These are phyloP conservation scores for Ramalina peruviana DNA, from an alignment of 495 filamentous ascomycete genomes.

Conservation along the genomic window DNA sequence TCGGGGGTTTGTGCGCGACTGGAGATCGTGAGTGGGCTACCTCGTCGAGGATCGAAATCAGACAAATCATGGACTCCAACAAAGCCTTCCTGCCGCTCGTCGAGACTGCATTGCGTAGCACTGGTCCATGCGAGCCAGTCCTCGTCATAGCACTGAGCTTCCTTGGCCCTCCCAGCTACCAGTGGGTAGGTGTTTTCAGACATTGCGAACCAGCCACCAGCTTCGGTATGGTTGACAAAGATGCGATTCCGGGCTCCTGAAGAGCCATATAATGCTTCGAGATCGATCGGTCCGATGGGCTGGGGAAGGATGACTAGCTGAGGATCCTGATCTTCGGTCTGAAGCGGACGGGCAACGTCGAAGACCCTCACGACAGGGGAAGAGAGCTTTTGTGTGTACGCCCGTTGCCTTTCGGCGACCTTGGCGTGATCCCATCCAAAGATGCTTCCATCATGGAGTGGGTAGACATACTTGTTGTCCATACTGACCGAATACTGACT, in stretches of 20 bases:
- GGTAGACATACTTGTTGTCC: conserved; percentile 81
- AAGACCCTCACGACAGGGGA: conserved; percentile 84
- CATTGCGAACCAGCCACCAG: conserved; percentile 85
- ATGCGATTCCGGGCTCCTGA: conserved; percentile 50
- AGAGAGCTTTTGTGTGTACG: conserved; percentile 53
- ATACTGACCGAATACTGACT: conserved; percentile 65
- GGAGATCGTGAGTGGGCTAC: conserved; percentile 19
- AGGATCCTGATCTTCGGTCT: conserved; percentile 40
- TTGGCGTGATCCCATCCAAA: conserved; percentile 62
- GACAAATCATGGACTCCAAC: conserved; percentile 38
- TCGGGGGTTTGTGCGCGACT: conserved; percentile 12
- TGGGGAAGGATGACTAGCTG: conserved; percentile 75
- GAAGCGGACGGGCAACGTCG: conserved; percentile 64
- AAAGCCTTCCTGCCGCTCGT: conserved; percentile 34
- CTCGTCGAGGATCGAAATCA: conserved; percentile 6
- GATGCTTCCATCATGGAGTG: conserved; percentile 73
- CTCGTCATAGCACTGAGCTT: conserved; percentile 49
- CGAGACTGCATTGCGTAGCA: conserved; percentile 26
- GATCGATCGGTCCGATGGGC: conserved; percentile 52
- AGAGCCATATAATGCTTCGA: conserved; percentile 35
- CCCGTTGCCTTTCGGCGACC: conserved; percentile 32
- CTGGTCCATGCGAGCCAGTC: conserved; percentile 32
- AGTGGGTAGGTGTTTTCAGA: conserved; percentile 76
- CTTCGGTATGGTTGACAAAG: conserved; percentile 75
- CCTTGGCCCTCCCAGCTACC: conserved; percentile 53